These are phyloP conservation scores for Sequoia sempervirens DNA, from an alignment of 75 land plant genomes.

Conservation along the genomic window DNA sequence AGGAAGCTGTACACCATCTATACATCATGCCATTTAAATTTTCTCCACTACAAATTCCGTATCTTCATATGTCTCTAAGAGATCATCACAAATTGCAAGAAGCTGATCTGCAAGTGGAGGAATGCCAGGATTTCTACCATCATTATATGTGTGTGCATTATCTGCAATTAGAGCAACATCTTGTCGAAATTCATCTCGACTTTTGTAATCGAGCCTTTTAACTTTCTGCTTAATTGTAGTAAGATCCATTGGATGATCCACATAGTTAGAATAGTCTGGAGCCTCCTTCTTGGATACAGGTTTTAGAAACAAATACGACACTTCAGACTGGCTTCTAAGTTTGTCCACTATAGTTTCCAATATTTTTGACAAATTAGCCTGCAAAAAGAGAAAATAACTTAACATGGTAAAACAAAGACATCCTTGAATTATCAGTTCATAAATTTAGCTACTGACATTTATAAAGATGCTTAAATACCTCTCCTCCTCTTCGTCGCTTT, in stretches of 20 bases:
- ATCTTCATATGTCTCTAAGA: constrained; percentile 44
- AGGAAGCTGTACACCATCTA: neutral
- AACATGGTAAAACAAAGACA: neutral
- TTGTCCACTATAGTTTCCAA: constrained; percentile 72
- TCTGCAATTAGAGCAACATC: constrained; percentile 81
- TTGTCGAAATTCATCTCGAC: constrained; percentile 62
- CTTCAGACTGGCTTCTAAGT: constrained; percentile 38
- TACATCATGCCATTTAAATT: neutral
- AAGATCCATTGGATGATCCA: constrained; percentile 88
- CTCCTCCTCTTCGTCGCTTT: constrained; percentile 84
- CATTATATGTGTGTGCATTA: constrained; percentile 92
- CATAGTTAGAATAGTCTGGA: constrained; percentile 73
- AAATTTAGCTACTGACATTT: neutral
- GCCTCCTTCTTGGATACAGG: constrained; percentile 97
- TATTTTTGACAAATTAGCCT: constrained; percentile 83
- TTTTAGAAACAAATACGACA: constrained; percentile 75
- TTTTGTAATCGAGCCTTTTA: constrained; percentile 70
- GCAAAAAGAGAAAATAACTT: constrained; percentile 4
- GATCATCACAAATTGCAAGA: constrained; percentile 70
- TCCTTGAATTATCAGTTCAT: neutral
- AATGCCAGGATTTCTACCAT: constrained; percentile 79
- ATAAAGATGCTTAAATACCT: constrained; percentile 30
- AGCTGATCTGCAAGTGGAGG: constrained; percentile 97
- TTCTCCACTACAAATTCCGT: constrained; percentile 67
- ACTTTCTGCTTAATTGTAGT: constrained; percentile 79